Evolutionary conservation across 202 grass and related monocot genomes (phyloP).

Genomic region (Zoysia matrella): DNA sequence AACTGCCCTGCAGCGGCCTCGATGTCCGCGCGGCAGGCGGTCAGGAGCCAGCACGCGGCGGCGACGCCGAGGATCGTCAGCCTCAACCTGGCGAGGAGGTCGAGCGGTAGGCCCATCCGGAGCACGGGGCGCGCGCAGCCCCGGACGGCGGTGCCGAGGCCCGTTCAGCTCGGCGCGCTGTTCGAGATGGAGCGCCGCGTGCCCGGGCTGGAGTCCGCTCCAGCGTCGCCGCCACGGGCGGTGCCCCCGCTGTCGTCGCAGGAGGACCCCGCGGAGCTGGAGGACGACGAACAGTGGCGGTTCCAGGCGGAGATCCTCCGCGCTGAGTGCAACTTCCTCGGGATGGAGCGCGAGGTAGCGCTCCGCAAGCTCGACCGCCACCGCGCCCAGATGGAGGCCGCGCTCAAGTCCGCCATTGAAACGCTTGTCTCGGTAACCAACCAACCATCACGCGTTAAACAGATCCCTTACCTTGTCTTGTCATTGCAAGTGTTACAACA

Average conservation of each 20-base stretch:
- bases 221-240: slow-evolving; percentile 47
- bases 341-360: slow-evolving; percentile 84
- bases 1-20: slow-evolving; percentile 6
- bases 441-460: no score
- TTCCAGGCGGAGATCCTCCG: slow-evolving; percentile 97
- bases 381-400: slow-evolving; percentile 63
- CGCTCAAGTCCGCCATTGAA: slow-evolving; percentile 79
- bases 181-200: slow-evolving; percentile 67
- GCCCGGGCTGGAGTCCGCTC: slow-evolving; percentile 58
- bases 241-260: not conserved
- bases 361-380: slow-evolving; percentile 82
- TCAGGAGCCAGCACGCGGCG: slow-evolving; percentile 44
- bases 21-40: slow-evolving; percentile 53
- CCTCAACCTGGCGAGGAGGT: slow-evolving; percentile 62
- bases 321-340: slow-evolving; percentile 91
- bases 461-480: not conserved
- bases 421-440: slow-evolving; percentile 61
- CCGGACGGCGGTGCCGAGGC: not conserved
- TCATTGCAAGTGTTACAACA: no score
- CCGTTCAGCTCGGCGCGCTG: slow-evolving; percentile 60
- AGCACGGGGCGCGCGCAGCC: slow-evolving; percentile 17
- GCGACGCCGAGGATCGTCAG: slow-evolving; percentile 53
- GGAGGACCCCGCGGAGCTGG: slow-evolving; percentile 39
- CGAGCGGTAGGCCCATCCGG: slow-evolving; percentile 43
- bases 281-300: slow-evolving; percentile 67